These are phyloP conservation scores for Cladobotryum mycophilum DNA, from an alignment of 2,329 filamentous ascomycete genomes.

Conservation along the genomic window DNA sequence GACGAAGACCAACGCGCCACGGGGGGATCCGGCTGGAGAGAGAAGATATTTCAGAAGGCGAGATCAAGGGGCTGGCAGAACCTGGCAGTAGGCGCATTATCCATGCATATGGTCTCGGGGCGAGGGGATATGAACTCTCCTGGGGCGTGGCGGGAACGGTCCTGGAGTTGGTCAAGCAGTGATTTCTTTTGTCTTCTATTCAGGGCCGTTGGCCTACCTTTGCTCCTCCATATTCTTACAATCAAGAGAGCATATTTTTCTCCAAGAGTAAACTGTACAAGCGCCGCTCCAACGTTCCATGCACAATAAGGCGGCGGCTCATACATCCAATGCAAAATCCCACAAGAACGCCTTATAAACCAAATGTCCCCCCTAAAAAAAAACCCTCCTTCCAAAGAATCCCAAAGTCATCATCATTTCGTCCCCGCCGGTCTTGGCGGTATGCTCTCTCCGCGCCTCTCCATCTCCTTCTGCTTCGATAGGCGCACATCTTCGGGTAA, in stretches of 20 bases:
- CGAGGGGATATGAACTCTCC: constrained; percentile 51
- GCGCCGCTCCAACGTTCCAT: background rate
- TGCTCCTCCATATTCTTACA: constrained; percentile 6
- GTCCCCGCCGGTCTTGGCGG: constrained; percentile 1
- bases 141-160: constrained; percentile 46
- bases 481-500: constrained; percentile 51
- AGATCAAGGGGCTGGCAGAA: constrained; percentile 4
- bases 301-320: too few species aligned
- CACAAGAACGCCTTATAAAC: background rate
- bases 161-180: constrained; percentile 9
- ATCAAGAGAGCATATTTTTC: background rate
- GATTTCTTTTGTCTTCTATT: constrained; percentile 10
- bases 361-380: background rate
- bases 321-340: background rate
- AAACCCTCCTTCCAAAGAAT: constrained; percentile 3
- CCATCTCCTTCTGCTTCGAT: constrained; percentile 43
- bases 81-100: constrained; percentile 21
- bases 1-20: constrained; percentile 37
- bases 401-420: constrained; percentile 1
- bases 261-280: constrained; percentile 1
- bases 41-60: constrained; percentile 12
- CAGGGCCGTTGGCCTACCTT: background rate
- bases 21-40: constrained; percentile 40
- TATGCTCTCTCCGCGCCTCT: constrained; percentile 49
- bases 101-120: constrained; percentile 53